Conservation (phyloP, 2,329 filamentous ascomycete genomes). For the Fusarium verticillioides region DNA sequence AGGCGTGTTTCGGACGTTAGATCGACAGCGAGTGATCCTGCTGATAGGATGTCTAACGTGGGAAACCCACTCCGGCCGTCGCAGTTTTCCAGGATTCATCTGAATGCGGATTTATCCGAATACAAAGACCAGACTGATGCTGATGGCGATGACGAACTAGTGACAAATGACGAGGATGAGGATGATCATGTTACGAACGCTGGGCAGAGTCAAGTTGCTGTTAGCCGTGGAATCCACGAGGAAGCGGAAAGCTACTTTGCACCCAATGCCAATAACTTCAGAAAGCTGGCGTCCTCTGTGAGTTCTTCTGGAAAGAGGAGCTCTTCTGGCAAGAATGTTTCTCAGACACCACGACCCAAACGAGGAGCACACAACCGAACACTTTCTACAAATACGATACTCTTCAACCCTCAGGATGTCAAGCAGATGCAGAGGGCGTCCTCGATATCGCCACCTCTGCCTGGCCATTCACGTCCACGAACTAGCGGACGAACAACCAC, state of each 20-base stretch:
- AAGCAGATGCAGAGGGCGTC: conserved; percentile 54
- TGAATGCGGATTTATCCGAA: conserved; percentile 48
- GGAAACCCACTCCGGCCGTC: conserved; percentile 49
- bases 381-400: conserved; percentile 82
- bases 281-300: conserved; percentile 50
- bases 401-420: conserved; percentile 76
- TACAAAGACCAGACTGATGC: conserved; percentile 78
- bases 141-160: conserved; percentile 90
- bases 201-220: conserved; percentile 48
- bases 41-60: conserved; percentile 68
- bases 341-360: conserved; percentile 50
- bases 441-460: conserved; percentile 55
- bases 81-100: conserved; percentile 53
- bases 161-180: conserved; percentile 81
- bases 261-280: conserved; percentile 57
- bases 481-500: conserved; percentile 49
- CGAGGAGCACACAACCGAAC: conserved; percentile 74
- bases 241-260: conserved; percentile 65
- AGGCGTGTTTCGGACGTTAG: conserved; percentile 66
- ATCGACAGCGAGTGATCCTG: conserved; percentile 72
- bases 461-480: conserved; percentile 49
- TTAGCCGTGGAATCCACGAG: conserved; percentile 45
- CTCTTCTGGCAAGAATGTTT: conserved; percentile 45
- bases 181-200: conserved; percentile 62
- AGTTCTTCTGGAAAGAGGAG: conserved; percentile 47